phyloP scores from a whole-genome alignment of 768 basidiomycete species.

The Fomitopsis pulvina region DNA sequence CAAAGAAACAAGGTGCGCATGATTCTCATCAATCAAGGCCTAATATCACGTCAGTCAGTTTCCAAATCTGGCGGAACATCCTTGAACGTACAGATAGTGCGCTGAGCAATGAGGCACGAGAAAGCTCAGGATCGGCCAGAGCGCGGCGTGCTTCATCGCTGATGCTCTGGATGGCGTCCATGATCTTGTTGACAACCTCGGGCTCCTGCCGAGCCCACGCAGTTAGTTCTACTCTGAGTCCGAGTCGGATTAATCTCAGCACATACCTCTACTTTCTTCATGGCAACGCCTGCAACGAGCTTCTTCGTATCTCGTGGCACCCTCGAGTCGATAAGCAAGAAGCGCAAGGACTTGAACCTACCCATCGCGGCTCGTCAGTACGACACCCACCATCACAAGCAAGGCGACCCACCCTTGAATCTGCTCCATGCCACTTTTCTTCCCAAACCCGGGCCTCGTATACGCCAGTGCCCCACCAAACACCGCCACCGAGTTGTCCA shows the following conservation, averaged over 20 bases:
- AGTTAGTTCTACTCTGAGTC: neutral
- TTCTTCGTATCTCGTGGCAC: conserved; percentile 93
- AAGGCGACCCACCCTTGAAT: conserved; percentile 67
- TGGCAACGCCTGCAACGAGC: conserved; percentile 84
- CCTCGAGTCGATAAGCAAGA: conserved; percentile 89
- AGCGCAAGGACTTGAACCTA: conserved; percentile 86
- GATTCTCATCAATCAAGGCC: conserved; percentile 87
- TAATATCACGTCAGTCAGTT: conserved; percentile 21
- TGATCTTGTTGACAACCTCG: conserved; percentile 69
- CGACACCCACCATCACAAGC: neutral
- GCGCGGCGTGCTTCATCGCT: conserved; percentile 74
- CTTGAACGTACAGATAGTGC: conserved; percentile 55
- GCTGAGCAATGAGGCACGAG: conserved; percentile 56
- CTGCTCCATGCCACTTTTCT: conserved; percentile 74
- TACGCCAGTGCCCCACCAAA: conserved; percentile 92
- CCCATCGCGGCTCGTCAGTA: conserved; percentile 4
- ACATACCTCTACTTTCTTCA: conserved; percentile 56
- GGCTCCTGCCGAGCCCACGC: conserved; percentile 53
- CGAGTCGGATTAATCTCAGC: neutral
- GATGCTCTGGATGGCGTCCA: conserved; percentile 79
- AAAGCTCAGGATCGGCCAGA: conserved; percentile 66
- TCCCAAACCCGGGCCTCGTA: conserved; percentile 72
- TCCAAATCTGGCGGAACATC: neutral
- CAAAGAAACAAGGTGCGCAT: conserved; percentile 72
- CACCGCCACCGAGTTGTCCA: conserved; percentile 92